A percentile compares a stretch with the other conserved stretches of the same genome.
Conservation (phyloP, 108 stramenopile genomes). For the Licmophora abbreviata region DNA sequence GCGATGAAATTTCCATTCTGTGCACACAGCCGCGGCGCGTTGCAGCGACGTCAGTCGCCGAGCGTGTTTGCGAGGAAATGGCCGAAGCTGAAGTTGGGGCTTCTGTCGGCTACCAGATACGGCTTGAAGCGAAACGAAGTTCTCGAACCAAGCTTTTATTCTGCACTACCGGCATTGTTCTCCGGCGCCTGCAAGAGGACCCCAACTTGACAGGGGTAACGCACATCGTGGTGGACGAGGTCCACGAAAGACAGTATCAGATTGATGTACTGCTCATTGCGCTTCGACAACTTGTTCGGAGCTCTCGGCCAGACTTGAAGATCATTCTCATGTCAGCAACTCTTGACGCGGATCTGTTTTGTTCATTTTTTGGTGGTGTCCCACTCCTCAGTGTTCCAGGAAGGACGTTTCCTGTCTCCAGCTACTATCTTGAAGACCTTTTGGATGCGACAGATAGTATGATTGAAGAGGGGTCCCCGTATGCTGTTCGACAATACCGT, state of each 20-base stretch:
- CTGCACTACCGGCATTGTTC: constrained; percentile 92
- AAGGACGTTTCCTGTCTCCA: constrained; percentile 69
- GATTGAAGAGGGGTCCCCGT: constrained; percentile 71
- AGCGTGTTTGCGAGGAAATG: constrained; percentile 70
- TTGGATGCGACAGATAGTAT: constrained; percentile 72
- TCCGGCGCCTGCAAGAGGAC: constrained; percentile 91
- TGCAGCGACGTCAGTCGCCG: constrained; percentile 69
- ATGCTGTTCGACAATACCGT: constrained; percentile 31
- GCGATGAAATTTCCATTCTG: constrained; percentile 53
- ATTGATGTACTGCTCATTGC: constrained; percentile 87
- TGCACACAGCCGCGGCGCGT: constrained; percentile 75
- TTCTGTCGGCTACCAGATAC: constrained; percentile 81
- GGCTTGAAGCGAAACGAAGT: constrained; percentile 61
- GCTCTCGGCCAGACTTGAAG: constrained; percentile 57
- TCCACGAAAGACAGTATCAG: constrained; percentile 76
- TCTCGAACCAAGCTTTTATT: constrained; percentile 77
- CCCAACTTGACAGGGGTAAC: constrained; percentile 64
- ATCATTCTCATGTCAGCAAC: constrained; percentile 89
- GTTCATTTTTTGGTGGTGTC: constrained; percentile 57
- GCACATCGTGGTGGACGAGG: constrained; percentile 94
- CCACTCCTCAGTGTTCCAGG: constrained; percentile 77
- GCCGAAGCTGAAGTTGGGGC: constrained; percentile 19
- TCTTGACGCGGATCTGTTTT: constrained; percentile 69
- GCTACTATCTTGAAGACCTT: constrained; percentile 80
- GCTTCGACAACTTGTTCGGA: constrained; percentile 55